Evolutionary conservation across 2,329 filamentous ascomycete species (phyloP).

Genomic region (Fusarium vanettenii): DNA sequence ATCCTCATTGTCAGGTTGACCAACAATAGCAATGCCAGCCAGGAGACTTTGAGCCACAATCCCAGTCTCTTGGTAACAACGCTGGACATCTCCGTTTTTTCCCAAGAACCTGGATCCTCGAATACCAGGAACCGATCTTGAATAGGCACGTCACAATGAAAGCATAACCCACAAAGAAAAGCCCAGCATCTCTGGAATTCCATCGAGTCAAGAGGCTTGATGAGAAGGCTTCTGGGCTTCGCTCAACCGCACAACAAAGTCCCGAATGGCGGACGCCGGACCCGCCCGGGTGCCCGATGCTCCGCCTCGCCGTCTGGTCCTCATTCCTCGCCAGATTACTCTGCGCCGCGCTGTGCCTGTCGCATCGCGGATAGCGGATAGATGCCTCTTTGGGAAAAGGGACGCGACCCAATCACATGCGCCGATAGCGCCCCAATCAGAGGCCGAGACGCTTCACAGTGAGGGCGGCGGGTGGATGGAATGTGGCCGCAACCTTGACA

Average conservation of each 20-base stretch:
- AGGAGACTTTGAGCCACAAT: constrained; percentile 31
- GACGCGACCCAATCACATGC: constrained; percentile 1
- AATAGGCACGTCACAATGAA: constrained; percentile 6
- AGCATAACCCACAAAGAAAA: background rate
- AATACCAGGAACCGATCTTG: background rate
- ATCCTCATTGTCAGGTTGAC: constrained; percentile 5
- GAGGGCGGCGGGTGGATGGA: constrained; percentile 7
- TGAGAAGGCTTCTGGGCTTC: background rate
- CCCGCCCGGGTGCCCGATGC: background rate
- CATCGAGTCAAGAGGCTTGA: background rate
- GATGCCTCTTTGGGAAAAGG: constrained; percentile 3
- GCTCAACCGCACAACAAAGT: background rate
- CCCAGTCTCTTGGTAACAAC: background rate
- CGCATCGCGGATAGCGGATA: background rate
- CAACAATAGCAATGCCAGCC: background rate
- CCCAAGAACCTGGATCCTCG: background rate
- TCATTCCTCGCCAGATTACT: background rate
- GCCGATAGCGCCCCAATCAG: background rate
- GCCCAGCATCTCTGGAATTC: background rate
- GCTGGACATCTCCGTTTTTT: constrained; percentile 4
- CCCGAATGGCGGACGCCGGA: background rate
- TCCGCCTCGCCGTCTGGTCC: constrained; percentile 1
- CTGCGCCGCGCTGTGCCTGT: no score
- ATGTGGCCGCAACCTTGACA: constrained; percentile 15
- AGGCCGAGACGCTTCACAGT: background rate